Evolutionary conservation across 2,329 filamentous ascomycete genomes (phyloP).

Genomic region (Ophiostoma tasmaniense): DNA sequence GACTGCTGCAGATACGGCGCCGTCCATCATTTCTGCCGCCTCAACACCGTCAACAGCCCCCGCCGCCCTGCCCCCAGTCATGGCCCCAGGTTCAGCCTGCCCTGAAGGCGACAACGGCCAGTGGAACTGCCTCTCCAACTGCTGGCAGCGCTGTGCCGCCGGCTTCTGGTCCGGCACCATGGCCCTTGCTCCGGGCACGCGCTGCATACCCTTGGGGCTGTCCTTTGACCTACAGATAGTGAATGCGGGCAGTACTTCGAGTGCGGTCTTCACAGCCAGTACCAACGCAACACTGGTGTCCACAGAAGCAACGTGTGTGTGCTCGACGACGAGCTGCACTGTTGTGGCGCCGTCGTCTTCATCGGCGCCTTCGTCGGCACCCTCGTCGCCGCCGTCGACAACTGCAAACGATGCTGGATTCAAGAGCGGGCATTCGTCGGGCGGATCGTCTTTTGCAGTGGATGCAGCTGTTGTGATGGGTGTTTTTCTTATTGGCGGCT

Average conservation of each 20-base stretch:
- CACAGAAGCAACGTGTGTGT: background rate
- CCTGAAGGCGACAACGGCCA: conserved; percentile 36
- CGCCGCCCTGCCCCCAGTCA: background rate
- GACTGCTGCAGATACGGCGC: background rate
- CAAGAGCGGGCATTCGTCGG: background rate
- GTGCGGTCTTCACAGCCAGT: too few relatives aligned
- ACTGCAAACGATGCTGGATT: background rate
- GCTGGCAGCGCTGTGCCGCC: conserved; percentile 43
- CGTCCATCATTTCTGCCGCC: background rate
- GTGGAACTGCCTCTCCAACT: conserved; percentile 45
- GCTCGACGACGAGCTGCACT: background rate
- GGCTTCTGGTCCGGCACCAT: conserved; percentile 40
- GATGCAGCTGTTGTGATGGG: background rate
- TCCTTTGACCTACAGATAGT: conserved; percentile 31
- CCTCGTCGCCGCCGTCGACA: background rate
- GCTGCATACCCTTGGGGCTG: conserved; percentile 37
- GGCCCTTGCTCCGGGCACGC: conserved; percentile 36
- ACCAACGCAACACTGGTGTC: background rate
- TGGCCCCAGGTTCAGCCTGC: conserved; percentile 32
- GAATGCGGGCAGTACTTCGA: background rate
- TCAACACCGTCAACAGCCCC: background rate
- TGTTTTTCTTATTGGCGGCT: background rate
- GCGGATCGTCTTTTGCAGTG: background rate
- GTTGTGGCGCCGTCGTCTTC: background rate
- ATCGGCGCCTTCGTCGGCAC: background rate